Percentiles rank a stretch among this genome's conserved stretches.
Evolutionary conservation across 495 filamentous ascomycete genomes (phyloP).

Genomic region (Pseudoneurospora amorphoporcata): DNA sequence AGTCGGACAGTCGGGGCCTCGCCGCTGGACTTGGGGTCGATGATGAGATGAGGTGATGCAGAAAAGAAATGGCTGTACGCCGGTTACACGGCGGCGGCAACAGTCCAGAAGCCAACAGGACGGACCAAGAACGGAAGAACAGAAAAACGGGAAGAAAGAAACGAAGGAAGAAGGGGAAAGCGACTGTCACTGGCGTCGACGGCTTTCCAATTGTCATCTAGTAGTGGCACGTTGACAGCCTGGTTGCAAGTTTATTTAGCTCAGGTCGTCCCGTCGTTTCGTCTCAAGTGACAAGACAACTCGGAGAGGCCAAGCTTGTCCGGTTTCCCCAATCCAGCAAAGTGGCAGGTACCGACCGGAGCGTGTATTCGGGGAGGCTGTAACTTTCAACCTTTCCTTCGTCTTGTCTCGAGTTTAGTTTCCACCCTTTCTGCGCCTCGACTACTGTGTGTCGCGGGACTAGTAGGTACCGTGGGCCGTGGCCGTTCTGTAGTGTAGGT

Average conservation of each 20-base stretch:
- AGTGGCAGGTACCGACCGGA: neutral
- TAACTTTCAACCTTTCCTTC: neutral
- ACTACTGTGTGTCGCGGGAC: neutral
- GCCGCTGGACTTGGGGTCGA: neutral
- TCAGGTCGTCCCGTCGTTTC: neutral
- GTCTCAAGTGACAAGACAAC: neutral
- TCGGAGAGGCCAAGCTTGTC: neutral
- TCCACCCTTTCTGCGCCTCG: neutral
- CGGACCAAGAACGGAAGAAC: neutral
- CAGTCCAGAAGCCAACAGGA: neutral
- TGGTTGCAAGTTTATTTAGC: neutral
- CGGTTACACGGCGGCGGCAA: neutral
- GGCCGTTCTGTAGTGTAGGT: neutral
- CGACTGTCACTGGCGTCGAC: neutral
- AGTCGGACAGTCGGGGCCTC: neutral
- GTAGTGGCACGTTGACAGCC: neutral
- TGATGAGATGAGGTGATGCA: neutral
- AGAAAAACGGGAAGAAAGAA: neutral
- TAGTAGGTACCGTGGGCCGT: neutral
- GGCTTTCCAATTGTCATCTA: neutral
- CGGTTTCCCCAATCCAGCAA: neutral
- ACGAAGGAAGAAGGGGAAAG: neutral
- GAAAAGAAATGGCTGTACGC: neutral
- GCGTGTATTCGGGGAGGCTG: neutral
- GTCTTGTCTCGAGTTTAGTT: neutral